phyloP scores from a whole-genome alignment of 73 alveolate genomes.

The Paramecium biaurelia region DNA sequence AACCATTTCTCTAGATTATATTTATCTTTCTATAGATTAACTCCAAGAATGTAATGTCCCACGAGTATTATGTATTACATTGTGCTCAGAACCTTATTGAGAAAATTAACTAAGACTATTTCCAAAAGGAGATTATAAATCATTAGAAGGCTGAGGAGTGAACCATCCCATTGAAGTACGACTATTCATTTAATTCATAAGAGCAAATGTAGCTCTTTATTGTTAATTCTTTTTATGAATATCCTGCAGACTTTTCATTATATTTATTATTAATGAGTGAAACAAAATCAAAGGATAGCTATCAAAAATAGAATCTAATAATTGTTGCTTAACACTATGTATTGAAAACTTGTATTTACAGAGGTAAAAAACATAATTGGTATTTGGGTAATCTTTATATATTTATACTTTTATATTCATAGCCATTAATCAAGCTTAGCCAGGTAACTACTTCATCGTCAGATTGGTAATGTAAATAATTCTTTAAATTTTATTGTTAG shows the following conservation, averaged over 20 bases:
- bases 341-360: conserved; percentile 6
- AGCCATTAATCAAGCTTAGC: neutral
- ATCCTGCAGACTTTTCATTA: conserved; percentile 5
- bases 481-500: conserved; percentile 11
- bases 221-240: neutral
- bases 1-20: neutral
- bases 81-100: neutral
- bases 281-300: conserved; percentile 41
- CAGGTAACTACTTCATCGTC: neutral
- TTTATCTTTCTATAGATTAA: neutral
- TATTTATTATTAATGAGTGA: conserved; percentile 34
- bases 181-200: neutral
- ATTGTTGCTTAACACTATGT: neutral
- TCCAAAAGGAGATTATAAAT: conserved; percentile 7
- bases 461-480: conserved; percentile 45
- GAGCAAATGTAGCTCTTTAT: neutral
- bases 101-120: neutral
- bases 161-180: neutral
- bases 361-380: conserved; percentile 28
- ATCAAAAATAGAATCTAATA: neutral
- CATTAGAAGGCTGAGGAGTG: neutral
- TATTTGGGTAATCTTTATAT: conserved; percentile 9
- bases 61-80: neutral
- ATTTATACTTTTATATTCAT: neutral
- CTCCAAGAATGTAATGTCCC: neutral